Evolutionary conservation across 2,329 filamentous ascomycete genomes (phyloP).

Genomic region (Penicillium sp.): DNA sequence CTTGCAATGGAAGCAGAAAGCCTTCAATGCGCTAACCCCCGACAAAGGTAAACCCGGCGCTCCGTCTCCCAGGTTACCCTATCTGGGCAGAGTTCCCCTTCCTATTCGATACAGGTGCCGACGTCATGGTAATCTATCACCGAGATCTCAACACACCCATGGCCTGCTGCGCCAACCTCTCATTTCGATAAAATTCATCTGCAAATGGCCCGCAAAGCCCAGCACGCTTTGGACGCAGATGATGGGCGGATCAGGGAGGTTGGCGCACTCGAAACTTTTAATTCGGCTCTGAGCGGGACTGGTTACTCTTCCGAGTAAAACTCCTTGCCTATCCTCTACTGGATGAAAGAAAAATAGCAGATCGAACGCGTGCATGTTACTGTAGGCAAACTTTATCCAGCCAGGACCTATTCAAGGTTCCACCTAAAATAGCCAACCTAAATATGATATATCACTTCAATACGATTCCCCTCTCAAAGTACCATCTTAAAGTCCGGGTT

Average conservation of each 20-base stretch:
- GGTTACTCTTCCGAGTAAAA: too few relatives aligned
- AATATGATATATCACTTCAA: neutral
- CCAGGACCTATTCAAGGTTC: neutral
- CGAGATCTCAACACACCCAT: neutral
- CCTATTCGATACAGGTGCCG: neutral
- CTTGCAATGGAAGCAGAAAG: too few relatives aligned
- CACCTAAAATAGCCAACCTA: neutral
- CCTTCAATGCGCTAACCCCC: too few relatives aligned
- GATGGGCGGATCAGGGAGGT: too few relatives aligned
- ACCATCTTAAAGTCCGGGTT: slow-evolving; percentile 65
- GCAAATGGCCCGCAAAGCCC: too few relatives aligned
- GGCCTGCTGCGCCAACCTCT: neutral
- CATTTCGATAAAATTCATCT: too few relatives aligned
- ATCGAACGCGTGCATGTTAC: neutral
- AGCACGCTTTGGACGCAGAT: too few relatives aligned
- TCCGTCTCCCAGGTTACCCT: neutral
- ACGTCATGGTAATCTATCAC: neutral
- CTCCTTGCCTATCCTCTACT: too few relatives aligned
- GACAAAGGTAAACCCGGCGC: neutral
- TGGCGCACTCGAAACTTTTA: too few relatives aligned
- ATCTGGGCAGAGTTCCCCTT: neutral
- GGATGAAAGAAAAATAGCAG: too few relatives aligned
- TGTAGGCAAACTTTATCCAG: neutral
- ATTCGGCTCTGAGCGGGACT: too few relatives aligned
- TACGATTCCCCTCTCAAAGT: slow-evolving; percentile 41